Evolutionary conservation across 352 stramenopile genomes (phyloP).

Genomic region (Phytophthora fragariae): DNA sequence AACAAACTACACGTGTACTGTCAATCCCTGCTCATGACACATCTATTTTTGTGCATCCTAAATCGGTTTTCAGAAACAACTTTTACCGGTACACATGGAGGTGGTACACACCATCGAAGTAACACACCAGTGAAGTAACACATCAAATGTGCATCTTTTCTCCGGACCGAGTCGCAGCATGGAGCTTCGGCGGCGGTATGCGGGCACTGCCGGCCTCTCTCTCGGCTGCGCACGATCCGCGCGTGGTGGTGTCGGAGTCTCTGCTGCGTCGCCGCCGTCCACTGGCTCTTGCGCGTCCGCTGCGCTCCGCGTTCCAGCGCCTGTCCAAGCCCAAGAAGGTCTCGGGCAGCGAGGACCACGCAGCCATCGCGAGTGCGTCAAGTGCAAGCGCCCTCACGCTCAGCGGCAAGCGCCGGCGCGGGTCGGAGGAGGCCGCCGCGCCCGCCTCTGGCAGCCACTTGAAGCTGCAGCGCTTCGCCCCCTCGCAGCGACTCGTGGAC

Average conservation of each 20-base stretch:
- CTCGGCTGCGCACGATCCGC: constrained; percentile 16
- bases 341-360: no score
- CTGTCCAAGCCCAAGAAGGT: constrained; percentile 28
- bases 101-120: no score
- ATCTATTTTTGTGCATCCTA: no score
- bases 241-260: constrained; percentile 17
- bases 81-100: no score
- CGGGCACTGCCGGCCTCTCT: no score
- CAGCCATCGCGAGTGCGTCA: background rate
- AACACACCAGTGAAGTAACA: background rate
- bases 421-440: background rate
- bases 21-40: no score
- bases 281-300: constrained; percentile 25
- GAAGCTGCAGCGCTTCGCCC: constrained; percentile 45
- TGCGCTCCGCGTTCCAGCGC: constrained; percentile 22
- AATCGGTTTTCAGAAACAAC: no score
- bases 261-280: constrained; percentile 17
- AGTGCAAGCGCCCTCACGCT: background rate
- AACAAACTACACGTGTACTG: no score
- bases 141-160: background rate
- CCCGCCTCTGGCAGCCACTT: constrained; percentile 31
- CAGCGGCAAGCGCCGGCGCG: constrained; percentile 15
- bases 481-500: constrained; percentile 36
- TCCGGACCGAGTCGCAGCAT: constrained; percentile 10
- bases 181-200: constrained; percentile 27